Evolutionary conservation across 129 eudicot species (phyloP), one percentile per base, ranked within the genome.

Genomic region (Mikania micrantha): DNA sequence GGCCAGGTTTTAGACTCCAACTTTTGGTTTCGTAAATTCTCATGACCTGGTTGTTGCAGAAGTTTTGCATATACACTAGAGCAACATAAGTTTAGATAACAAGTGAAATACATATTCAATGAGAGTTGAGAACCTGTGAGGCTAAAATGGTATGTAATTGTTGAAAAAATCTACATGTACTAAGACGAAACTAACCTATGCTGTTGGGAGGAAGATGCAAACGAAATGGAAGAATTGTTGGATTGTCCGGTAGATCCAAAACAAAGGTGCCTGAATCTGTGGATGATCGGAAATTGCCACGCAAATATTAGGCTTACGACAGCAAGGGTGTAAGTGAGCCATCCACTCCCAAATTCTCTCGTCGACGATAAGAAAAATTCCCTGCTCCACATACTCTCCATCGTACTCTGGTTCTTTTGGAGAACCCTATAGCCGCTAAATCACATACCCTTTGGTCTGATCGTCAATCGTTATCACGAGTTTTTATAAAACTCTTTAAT

Each of bases 301-400:
- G 62, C 11, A 41, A 80, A 45, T 25, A 83, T 45, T 57, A 83
- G 42, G 73, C 76, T 34, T 24, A 79, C 27, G 19, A 56, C 87
- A 25, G 56, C 81, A 56, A 67, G 16, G 53, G 77, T 74, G 52
- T 68, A 78, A 15, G 52, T 74, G 36, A 59, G 19, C 78, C 80
- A 71, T 47, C 77, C 80, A 17, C 58, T 67, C 73, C 58, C 64
- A 41, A 56, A 47, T 65, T 62, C 59, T 42, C 22, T 36, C 65
- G 41, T n/a, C 64, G 70, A 35, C 49, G 52, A 17, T 25, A 63
- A 62, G 21, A 73, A 49, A 53, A 73, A 36, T 17, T 73, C 63
- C 10, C 28, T 24, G 71, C 35, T 74, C 78, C 78, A 65, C 72
- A 40, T 40, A 53, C 28, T 56, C 58, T 65, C 78, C 78, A 54